Base-by-base conservation (phyloP, 768 basidiomycete species). In the Gyrodon lividus region DNA sequence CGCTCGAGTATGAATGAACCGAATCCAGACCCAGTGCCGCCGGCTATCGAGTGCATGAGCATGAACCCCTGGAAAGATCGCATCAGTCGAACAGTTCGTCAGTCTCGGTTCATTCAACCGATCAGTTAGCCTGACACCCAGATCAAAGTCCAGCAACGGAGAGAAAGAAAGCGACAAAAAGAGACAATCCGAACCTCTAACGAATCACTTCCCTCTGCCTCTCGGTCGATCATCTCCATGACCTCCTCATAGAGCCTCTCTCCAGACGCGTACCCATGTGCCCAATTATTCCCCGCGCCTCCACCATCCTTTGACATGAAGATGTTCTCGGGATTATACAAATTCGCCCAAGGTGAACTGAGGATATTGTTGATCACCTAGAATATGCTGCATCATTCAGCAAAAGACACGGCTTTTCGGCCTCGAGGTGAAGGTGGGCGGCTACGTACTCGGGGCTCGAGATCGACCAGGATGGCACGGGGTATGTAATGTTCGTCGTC, bases 221-320 rank as follows among this genome's bases (percentile, higher is more conserved):
- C 96, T 20, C 96, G 81, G 67, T 98, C 96, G 50, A 99, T 83
- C 94, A 99, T 98, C 69, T 99, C 96, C 84, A 98, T 94, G 52
- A 98, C 82, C 58, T 98, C 96, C 62, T 98, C 95, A 66, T 96
- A 97, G 55, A 93, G 80, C 54, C 80, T 77, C 71, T 98, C 96
- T 48, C 95, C 97, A 5, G 87, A 81, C 7, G 86, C 79, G 65
- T 95, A 95, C 13, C 96, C 96, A 59, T 94, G 92, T 0, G 96
- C 96, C 92, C 96, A 98, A 66, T 98, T 98, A 64, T 99, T 99
- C 16, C 97, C 97, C 12, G 97, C 97, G 30, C 97, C 97, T n/a
- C 97, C 95, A 5, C 97, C 97, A 64, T 96, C 94, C 70, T 95
- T 91, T 2, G 91, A 93, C 20, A 95, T 77, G 63, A 91, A 98